Conservation (phyloP, 2,329 filamentous ascomycete genomes). For the Acrodontium crateriforme region DNA sequence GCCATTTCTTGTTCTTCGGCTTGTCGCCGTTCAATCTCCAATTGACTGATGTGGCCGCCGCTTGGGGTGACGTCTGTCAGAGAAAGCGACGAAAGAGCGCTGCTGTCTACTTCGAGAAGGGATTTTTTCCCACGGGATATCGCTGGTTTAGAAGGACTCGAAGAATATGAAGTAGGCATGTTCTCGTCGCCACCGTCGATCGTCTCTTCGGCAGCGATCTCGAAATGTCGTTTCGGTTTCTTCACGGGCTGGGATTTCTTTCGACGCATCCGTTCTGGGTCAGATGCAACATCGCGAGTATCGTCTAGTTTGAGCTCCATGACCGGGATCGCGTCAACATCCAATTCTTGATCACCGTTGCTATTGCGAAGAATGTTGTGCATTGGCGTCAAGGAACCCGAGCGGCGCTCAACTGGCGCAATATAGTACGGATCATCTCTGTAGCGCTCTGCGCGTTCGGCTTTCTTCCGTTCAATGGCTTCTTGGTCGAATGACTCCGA, state of each 20-base stretch:
- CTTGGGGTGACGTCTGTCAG: constrained; percentile 41
- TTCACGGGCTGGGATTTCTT: constrained; percentile 4
- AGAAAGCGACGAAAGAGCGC: constrained; percentile 58
- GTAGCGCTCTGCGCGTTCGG: constrained; percentile 68
- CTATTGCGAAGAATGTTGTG: constrained; percentile 55
- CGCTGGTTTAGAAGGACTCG: constrained; percentile 17
- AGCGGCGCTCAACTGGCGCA: constrained; percentile 27
- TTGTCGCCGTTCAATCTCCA: constrained; percentile 52
- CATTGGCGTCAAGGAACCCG: constrained; percentile 59
- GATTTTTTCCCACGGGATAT: constrained; percentile 41
- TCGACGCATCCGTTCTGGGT: constrained; percentile 3
- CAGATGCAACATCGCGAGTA: constrained; percentile 7
- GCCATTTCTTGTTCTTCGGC: constrained; percentile 81
- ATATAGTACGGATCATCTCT: constrained; percentile 97
- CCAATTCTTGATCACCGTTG: constrained; percentile 65
- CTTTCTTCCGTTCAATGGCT: constrained; percentile 58
- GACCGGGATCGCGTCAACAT: constrained; percentile 90
- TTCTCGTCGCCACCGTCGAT: constrained; percentile 23
- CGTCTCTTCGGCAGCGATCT: constrained; percentile 36
- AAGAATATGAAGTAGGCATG: constrained; percentile 4
- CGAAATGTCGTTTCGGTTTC: constrained; percentile 25
- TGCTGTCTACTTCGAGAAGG: constrained; percentile 76
- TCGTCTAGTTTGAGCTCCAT: constrained; percentile 78
- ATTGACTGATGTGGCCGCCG: constrained; percentile 16
- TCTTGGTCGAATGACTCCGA: constrained; percentile 53